Percentiles rank a stretch among this genome's conserved stretches.
Conservation (phyloP, 768 basidiomycete genomes). For the Boletus rubescentipes region DNA sequence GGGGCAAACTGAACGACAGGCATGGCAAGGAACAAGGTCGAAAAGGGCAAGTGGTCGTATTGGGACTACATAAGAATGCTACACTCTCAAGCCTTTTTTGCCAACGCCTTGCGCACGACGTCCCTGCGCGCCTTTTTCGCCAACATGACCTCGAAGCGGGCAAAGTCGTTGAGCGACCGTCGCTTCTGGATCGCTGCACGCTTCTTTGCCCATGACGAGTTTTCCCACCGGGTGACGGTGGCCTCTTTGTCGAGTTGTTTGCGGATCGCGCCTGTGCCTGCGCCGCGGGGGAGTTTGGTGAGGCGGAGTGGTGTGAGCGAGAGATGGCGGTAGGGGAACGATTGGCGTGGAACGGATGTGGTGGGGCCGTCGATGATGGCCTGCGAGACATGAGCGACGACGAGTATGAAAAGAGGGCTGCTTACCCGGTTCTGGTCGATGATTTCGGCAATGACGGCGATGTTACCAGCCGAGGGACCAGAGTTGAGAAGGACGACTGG, state of each 20-base stretch:
- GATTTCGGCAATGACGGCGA: slow-evolving; percentile 95
- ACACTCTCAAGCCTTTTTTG: slow-evolving; percentile 37
- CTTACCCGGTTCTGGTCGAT: slow-evolving; percentile 97
- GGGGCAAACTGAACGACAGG: slow-evolving; percentile 85
- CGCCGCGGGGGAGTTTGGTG: slow-evolving; percentile 81
- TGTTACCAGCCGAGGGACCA: slow-evolving; percentile 82
- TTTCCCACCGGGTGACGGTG: slow-evolving; percentile 84
- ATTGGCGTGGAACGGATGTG: slow-evolving; percentile 88
- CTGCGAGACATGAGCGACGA: slow-evolving; percentile 38
- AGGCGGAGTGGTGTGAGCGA: slow-evolving; percentile 85
- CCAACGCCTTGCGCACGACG: slow-evolving; percentile 65
- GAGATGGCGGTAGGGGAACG: slow-evolving; percentile 89
- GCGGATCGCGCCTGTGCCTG: slow-evolving; percentile 77
- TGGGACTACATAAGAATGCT: neutral
- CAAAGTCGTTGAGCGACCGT: slow-evolving; percentile 84
- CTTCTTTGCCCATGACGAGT: slow-evolving; percentile 86
- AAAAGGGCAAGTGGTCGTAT: slow-evolving; percentile 7
- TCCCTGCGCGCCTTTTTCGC: slow-evolving; percentile 88
- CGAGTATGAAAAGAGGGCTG: neutral
- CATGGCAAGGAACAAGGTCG: slow-evolving; percentile 33
- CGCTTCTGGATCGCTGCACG: slow-evolving; percentile 72
- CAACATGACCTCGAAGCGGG: slow-evolving; percentile 84
- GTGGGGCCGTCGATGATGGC: slow-evolving; percentile 94
- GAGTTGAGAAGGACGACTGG: slow-evolving; percentile 87
- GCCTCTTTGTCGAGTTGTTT: slow-evolving; percentile 88